Conservation (phyloP, 345 rosid species). For the Corchorus capsularis region DNA sequence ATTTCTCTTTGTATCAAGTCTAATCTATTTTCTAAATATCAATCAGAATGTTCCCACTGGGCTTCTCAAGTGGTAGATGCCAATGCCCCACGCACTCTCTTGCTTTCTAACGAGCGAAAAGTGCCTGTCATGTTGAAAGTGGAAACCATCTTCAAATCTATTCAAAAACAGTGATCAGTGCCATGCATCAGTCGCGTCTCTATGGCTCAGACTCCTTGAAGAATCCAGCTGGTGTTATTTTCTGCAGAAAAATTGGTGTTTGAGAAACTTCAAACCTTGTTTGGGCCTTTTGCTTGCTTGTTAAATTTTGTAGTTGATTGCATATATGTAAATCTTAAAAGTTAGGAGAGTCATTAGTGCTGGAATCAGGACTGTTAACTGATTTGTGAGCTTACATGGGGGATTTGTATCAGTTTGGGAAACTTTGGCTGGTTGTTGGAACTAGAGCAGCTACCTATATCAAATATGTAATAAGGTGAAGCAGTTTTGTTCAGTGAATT, state of each 20-base stretch:
- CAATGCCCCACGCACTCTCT: background rate
- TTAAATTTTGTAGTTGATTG: background rate
- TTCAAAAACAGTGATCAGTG: slow-evolving; percentile 1
- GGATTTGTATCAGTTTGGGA: too few relatives aligned
- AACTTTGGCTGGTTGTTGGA: too few relatives aligned
- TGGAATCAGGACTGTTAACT: too few relatives aligned
- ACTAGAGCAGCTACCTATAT: too few relatives aligned
- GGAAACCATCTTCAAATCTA: background rate
- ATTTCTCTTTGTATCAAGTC: background rate
- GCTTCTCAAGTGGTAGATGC: background rate
- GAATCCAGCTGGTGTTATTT: background rate
- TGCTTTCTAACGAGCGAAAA: background rate
- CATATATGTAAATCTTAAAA: background rate
- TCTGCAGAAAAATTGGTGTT: background rate
- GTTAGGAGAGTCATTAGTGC: background rate
- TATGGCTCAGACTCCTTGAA: background rate
- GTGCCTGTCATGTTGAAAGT: background rate
- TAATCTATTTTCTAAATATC: background rate
- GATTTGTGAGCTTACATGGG: too few relatives aligned
- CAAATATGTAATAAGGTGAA: too few relatives aligned
- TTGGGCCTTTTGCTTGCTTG: background rate
- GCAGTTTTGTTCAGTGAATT: too few relatives aligned
- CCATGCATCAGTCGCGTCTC: background rate
- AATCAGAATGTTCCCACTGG: background rate
- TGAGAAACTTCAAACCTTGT: background rate